Evolutionary conservation across 2,329 filamentous ascomycete species (phyloP), one percentile per base, ranked within the genome.

Genomic region (Aspergillus aculeatus): DNA sequence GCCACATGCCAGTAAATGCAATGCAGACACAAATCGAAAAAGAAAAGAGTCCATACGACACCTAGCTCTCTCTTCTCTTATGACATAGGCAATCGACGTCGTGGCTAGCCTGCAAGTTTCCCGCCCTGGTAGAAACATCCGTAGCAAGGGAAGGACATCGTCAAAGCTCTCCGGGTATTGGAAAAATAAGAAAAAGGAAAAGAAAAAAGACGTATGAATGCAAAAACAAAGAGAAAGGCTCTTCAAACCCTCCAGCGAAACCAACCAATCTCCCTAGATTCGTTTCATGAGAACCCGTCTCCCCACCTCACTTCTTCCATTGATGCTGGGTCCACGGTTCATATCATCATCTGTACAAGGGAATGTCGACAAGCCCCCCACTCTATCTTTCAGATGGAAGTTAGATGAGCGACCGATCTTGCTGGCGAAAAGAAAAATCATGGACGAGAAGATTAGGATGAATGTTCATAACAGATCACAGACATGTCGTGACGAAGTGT

Each of bases 81-180:
- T 56, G 61, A 65, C 57, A 64, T 61, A 59, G 63, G 51, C 56
- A 62, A 62, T n/a, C 38, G 38, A 56, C 54, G 49, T 64, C 55
- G 62, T 63, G 64, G 63, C 51, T 63, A 65, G 63, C 61, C 62
- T 62, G 64, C 51, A 62, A 61, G 55, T 47, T 57, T 53, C 57
- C 54, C 58, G 58, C 59, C 53, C 57, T 24, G 29, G 26, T 54
- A 29, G 21, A 47, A 41, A 53, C 23, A 35, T 29, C 44, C 50
- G 50, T 53, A 51, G 47, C 53, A 56, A 58, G 56, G 51, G 47
- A 62, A 56, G 49, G 57, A 56, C 54, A 62, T 54, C 56, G 57
- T 61, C 57, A 60, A 62, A 65, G 62, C 65, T 68, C 67, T 64
- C 65, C 63, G 68, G 67, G 66, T 70, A 69, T 69, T 68, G 61